Conservation (phyloP, 176 grass and related monocot species). For the Cenchrus fungigraminus region DNA sequence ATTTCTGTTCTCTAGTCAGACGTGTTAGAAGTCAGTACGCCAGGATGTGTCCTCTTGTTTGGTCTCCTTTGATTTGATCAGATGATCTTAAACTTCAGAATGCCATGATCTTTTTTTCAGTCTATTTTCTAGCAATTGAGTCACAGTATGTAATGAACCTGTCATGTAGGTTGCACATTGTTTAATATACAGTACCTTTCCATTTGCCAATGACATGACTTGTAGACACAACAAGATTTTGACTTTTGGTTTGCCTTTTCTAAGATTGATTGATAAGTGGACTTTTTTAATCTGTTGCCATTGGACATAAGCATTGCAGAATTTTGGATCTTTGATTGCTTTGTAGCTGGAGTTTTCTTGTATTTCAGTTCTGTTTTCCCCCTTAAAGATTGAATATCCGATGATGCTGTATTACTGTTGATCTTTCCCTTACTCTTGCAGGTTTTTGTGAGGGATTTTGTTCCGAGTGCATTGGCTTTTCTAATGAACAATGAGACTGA, state of each 20-base stretch:
- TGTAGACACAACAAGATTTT: background rate
- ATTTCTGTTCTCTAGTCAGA: background rate
- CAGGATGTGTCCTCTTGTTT: background rate
- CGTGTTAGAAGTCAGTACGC: background rate
- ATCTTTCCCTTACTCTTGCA: slow-evolving; percentile 29
- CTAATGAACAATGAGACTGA: slow-evolving; percentile 92
- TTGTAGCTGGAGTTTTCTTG: background rate
- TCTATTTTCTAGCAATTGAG: background rate
- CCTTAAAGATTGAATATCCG: background rate
- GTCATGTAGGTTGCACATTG: background rate
- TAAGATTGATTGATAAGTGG: background rate
- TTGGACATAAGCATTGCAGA: background rate
- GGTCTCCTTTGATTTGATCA: background rate
- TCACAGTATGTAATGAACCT: background rate
- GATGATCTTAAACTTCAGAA: background rate
- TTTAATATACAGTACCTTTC: background rate
- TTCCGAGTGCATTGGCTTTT: slow-evolving; percentile 90
- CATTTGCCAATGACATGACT: background rate
- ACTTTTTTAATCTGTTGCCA: background rate
- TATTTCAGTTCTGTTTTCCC: background rate
- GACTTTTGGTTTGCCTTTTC: slow-evolving; percentile 5
- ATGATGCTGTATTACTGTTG: background rate
- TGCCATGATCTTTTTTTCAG: background rate
- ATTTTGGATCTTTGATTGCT: slow-evolving; percentile 7
- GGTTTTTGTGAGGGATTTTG: slow-evolving; percentile 96